phyloP scores from a whole-genome alignment of 257 asterid species.

The Rubia yunnanensis region DNA sequence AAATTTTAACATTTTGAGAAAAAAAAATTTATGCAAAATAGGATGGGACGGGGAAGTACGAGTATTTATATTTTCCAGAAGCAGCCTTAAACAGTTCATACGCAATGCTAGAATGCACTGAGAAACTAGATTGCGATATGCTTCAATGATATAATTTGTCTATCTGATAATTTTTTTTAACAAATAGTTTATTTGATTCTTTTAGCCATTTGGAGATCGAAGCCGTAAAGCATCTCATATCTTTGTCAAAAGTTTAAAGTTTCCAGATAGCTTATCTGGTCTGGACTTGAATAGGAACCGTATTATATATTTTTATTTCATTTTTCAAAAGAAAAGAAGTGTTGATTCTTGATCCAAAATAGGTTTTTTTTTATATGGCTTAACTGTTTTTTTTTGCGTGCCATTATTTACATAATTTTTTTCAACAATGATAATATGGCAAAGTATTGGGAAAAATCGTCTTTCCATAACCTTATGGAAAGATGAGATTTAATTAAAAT shows the following conservation, averaged over 20 bases:
- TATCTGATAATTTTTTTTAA: background rate
- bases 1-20: too few species aligned
- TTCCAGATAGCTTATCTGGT: background rate
- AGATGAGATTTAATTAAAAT: too few species aligned
- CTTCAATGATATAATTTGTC: background rate
- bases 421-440: too few species aligned
- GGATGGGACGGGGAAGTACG: too few species aligned
- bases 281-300: background rate
- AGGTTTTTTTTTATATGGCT: too few species aligned
- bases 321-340: background rate
- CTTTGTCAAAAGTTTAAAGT: slow-evolving; percentile 5
- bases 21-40: too few species aligned
- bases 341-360: background rate
- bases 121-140: background rate
- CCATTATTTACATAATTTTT: too few species aligned
- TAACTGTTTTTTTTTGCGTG: too few species aligned
- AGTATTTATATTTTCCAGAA: too few species aligned
- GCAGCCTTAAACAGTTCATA: background rate
- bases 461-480: too few species aligned
- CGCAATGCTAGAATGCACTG: background rate
- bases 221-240: slow-evolving; percentile 10
- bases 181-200: too few species aligned
- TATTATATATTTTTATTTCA: background rate
- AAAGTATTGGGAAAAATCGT: too few species aligned
- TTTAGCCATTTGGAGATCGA: background rate